Evolutionary conservation across 345 rosid species (phyloP).

Genomic region (Noccaea bulbosa): DNA sequence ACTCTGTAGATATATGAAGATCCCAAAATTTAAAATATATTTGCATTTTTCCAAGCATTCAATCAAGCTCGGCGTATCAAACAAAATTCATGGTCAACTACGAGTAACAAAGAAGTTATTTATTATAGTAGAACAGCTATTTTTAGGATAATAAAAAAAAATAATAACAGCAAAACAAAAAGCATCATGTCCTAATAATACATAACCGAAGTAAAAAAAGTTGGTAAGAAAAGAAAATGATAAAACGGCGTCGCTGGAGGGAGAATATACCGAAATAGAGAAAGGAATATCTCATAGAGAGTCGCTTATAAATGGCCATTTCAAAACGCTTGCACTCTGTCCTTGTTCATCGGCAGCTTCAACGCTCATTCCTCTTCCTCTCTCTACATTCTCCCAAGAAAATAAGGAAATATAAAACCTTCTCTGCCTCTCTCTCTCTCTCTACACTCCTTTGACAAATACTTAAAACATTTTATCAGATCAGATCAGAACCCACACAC

Average conservation of each 20-base stretch:
- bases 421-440: neutral
- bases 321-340: conserved; percentile 23
- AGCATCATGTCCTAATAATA: conserved; percentile 21
- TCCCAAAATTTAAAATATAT: conserved; percentile 7
- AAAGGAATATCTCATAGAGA: conserved; percentile 41
- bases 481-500: conserved; percentile 1
- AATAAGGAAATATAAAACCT: neutral
- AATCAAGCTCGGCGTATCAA: neutral
- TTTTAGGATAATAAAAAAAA: conserved; percentile 9
- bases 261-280: conserved; percentile 38
- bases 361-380: conserved; percentile 16
- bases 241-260: conserved; percentile 19
- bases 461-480: conserved; percentile 16
- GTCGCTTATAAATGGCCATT: conserved; percentile 35
- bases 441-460: conserved; percentile 16
- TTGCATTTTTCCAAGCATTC: neutral
- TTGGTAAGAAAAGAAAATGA: neutral
- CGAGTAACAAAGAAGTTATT: conserved; percentile 1
- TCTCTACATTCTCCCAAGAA: neutral
- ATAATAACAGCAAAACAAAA: conserved; percentile 38
- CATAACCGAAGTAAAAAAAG: conserved; percentile 17
- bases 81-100: conserved; percentile 29
- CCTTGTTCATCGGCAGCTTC: conserved; percentile 36
- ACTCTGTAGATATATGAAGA: conserved; percentile 3
- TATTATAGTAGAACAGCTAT: conserved; percentile 20